Percentiles rank a stretch among this genome's conserved stretches.
phyloP scores from a whole-genome alignment of 805 yeast species.

The Spathaspora hagerdaliae region DNA sequence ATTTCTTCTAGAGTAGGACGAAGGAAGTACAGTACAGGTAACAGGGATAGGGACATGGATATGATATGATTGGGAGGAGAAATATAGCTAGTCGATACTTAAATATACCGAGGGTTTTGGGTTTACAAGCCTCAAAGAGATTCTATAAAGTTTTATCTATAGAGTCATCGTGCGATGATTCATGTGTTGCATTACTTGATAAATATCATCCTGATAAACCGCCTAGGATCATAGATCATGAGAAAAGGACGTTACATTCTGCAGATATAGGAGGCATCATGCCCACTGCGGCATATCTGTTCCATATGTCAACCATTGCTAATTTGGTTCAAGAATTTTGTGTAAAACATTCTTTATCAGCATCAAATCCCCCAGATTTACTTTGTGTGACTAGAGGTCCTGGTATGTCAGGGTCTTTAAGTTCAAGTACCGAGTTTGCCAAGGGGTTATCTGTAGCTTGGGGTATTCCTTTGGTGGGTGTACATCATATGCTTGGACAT shows the following conservation, averaged over 20 bases:
- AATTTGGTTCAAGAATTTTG: constrained; percentile 46
- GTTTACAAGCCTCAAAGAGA: constrained; percentile 12
- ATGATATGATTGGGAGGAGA: constrained; percentile 1
- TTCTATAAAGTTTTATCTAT: constrained; percentile 72
- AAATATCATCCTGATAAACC: constrained; percentile 32
- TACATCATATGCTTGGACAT: constrained; percentile 96
- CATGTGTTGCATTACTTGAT: constrained; percentile 79
- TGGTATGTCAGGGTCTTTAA: constrained; percentile 88
- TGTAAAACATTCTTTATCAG: constrained; percentile 23
- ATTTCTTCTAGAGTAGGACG: neutral
- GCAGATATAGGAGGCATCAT: constrained; percentile 73
- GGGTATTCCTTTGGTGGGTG: constrained; percentile 77
- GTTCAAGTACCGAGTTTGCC: constrained; percentile 79
- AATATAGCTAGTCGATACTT: neutral
- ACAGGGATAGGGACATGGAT: neutral
- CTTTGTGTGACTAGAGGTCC: constrained; percentile 94
- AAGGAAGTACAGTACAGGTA: neutral
- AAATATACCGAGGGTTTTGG: neutral
- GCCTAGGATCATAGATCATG: constrained; percentile 54
- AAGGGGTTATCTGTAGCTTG: constrained; percentile 82
- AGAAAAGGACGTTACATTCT: constrained; percentile 65
- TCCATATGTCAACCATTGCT: constrained; percentile 64
- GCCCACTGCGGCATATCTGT: constrained; percentile 79
- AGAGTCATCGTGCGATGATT: constrained; percentile 93
- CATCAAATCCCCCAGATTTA: constrained; percentile 52